These are phyloP conservation scores for Hordeum marinum DNA, from an alignment of 176 grass and related monocot species.

Conservation along the genomic window DNA sequence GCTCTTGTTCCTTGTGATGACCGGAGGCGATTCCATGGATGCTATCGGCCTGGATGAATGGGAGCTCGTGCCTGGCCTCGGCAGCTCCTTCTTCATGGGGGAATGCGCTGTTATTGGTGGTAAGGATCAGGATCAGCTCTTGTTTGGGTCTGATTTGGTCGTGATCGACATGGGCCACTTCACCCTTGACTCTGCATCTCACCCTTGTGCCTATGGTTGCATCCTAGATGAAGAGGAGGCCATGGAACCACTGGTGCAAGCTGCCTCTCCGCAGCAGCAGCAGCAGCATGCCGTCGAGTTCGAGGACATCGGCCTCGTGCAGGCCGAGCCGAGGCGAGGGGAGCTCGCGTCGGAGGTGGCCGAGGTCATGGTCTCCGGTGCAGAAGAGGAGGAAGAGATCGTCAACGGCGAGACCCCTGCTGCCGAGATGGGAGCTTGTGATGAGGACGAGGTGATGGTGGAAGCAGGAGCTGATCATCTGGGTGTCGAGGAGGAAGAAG, in stretches of 20 bases:
- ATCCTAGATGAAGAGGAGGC: background rate
- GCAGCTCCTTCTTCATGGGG: constrained; percentile 32
- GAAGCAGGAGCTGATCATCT: constrained; percentile 18
- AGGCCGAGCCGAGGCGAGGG: background rate
- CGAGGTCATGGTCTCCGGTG: background rate
- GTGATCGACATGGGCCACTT: constrained; percentile 66
- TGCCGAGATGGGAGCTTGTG: background rate
- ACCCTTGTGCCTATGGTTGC: constrained; percentile 13
- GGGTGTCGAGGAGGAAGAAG: background rate
- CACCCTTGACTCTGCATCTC: constrained; percentile 23
- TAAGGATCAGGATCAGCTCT: constrained; percentile 41
- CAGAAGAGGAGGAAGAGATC: constrained; percentile 27
- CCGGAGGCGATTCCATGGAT: constrained; percentile 33
- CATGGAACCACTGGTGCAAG: background rate
- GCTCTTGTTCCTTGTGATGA: constrained; percentile 11
- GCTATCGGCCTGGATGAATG: constrained; percentile 70
- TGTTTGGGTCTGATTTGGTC: constrained; percentile 24
- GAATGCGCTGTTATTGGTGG: constrained; percentile 3
- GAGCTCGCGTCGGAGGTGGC: background rate
- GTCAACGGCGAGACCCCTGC: background rate
- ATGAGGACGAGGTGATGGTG: constrained; percentile 13
- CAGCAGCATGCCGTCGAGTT: background rate
- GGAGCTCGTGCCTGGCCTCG: constrained; percentile 71
- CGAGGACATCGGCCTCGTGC: constrained; percentile 44
- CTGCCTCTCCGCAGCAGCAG: background rate